phyloP scores from a whole-genome alignment of 2,329 filamentous ascomycete species.

The Claviceps spartinae region DNA sequence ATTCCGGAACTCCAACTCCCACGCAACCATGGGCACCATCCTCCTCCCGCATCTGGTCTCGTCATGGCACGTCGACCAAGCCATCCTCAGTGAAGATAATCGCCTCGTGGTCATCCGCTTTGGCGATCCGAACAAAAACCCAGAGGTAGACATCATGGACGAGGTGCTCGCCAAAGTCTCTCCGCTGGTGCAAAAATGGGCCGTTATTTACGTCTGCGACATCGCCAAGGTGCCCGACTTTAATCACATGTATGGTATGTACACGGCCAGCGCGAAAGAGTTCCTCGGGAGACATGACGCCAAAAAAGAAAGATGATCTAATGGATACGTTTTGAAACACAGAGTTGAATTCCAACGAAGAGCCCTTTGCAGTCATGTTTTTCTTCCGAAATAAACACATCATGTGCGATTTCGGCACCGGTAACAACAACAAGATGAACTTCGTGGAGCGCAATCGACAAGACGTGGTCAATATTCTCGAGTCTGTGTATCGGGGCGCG shows the following conservation, averaged over 20 bases:
- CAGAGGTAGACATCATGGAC: constrained; percentile 66
- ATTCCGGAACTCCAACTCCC: too few relatives aligned
- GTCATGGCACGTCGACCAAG: constrained; percentile 97
- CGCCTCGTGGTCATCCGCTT: constrained; percentile 89
- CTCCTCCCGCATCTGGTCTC: constrained; percentile 82
- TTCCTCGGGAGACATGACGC: too few relatives aligned
- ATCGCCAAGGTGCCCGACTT: constrained; percentile 85
- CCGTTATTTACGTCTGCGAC: constrained; percentile 87
- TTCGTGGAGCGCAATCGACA: constrained; percentile 94
- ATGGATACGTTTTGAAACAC: not conserved
- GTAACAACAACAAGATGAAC: constrained; percentile 97
- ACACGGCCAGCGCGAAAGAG: too few relatives aligned
- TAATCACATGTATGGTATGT: constrained; percentile 76
- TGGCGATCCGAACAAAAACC: constrained; percentile 51
- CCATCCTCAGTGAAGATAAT: constrained; percentile 78
- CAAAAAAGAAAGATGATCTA: not conserved
- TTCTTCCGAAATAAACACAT: constrained; percentile 99
- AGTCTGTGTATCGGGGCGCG: constrained; percentile 95
- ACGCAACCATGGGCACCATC: constrained; percentile 55
- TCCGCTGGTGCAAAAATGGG: constrained; percentile 86
- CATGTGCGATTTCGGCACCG: constrained; percentile 95
- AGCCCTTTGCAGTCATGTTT: constrained; percentile 89
- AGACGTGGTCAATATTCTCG: constrained; percentile 95
- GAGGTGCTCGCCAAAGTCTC: constrained; percentile 92
- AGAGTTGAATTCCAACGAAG: constrained; percentile 19